Percentiles rank a stretch among this genome's conserved stretches.
These are phyloP conservation scores for Aureobasidium sp. DNA, from an alignment of 2,329 filamentous ascomycete species.

Conservation along the genomic window DNA sequence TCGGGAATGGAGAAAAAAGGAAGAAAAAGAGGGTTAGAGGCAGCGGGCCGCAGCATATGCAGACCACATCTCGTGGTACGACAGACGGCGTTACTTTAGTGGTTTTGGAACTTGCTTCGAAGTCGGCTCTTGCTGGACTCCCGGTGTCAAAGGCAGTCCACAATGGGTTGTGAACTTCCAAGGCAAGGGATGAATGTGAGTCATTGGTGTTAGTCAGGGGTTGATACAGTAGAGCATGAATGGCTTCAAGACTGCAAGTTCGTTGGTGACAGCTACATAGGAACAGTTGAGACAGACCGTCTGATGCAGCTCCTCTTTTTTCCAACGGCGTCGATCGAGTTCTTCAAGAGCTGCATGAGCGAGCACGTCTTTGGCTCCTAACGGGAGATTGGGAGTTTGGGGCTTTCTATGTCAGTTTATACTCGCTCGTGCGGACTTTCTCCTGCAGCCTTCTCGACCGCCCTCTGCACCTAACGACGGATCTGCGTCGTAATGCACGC, in stretches of 20 bases:
- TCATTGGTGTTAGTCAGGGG: neutral
- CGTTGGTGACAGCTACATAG: neutral
- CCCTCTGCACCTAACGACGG: neutral
- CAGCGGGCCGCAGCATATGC: slow-evolving; percentile 1
- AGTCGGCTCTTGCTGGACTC: neutral
- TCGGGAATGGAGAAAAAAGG: neutral
- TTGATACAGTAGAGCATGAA: neutral
- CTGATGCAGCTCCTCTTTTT: neutral
- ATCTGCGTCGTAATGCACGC: neutral
- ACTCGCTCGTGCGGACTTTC: neutral
- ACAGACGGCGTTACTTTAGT: neutral
- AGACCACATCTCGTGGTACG: neutral
- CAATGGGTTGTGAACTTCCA: neutral
- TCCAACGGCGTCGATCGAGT: neutral
- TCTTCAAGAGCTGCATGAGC: neutral
- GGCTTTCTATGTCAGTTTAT: neutral
- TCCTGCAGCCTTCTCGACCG: neutral
- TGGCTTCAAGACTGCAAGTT: neutral
- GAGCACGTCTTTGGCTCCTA: neutral
- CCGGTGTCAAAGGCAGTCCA: neutral
- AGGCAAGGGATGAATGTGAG: neutral
- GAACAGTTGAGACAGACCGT: slow-evolving; percentile 5
- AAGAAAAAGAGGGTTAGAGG: neutral
- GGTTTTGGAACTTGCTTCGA: neutral
- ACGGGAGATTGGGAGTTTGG: neutral